A percentile compares a stretch with the other conserved stretches of the same genome.
phyloP scores from a whole-genome alignment of 805 yeast species.

The Teunomyces stri region DNA sequence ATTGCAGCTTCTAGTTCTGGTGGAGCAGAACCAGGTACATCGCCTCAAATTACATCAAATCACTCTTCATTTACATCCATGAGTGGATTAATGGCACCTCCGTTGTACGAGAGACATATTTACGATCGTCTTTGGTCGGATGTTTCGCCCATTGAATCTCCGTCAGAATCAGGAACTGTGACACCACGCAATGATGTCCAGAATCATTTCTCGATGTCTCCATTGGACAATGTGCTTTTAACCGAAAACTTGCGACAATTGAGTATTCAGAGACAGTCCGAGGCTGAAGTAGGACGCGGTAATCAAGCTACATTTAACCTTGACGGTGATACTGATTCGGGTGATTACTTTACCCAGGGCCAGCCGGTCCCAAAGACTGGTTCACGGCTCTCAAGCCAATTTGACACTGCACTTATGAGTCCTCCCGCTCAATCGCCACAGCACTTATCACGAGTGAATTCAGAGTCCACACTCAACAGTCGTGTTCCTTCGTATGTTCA shows the following conservation, averaged over 20 bases:
- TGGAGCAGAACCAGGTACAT: not conserved
- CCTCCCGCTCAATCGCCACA: conserved; percentile 40
- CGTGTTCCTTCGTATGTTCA: conserved; percentile 83
- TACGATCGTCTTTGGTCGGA: conserved; percentile 80
- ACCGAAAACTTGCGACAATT: conserved; percentile 52
- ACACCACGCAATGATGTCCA: conserved; percentile 32
- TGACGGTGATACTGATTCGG: conserved; percentile 23
- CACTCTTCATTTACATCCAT: conserved; percentile 30
- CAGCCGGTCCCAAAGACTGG: conserved; percentile 6
- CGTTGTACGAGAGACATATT: conserved; percentile 76
- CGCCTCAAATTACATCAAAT: conserved; percentile 15
- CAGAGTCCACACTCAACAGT: conserved; percentile 45
- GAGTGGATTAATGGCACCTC: conserved; percentile 69
- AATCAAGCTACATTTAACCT: conserved; percentile 35
- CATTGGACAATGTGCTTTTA: conserved; percentile 40
- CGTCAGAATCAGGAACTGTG: conserved; percentile 40
- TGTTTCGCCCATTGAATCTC: conserved; percentile 50
- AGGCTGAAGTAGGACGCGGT: conserved; percentile 25
- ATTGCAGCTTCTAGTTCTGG: conserved; percentile 7
- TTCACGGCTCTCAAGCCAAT: conserved; percentile 1
- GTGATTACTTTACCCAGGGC: conserved; percentile 35
- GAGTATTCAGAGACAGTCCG: conserved; percentile 48
- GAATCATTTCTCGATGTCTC: conserved; percentile 33
- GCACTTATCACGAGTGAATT: conserved; percentile 59
- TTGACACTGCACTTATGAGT: conserved; percentile 20